Conservation (phyloP, 108 stramenopile genomes). For the Cyclotella sp. region DNA sequence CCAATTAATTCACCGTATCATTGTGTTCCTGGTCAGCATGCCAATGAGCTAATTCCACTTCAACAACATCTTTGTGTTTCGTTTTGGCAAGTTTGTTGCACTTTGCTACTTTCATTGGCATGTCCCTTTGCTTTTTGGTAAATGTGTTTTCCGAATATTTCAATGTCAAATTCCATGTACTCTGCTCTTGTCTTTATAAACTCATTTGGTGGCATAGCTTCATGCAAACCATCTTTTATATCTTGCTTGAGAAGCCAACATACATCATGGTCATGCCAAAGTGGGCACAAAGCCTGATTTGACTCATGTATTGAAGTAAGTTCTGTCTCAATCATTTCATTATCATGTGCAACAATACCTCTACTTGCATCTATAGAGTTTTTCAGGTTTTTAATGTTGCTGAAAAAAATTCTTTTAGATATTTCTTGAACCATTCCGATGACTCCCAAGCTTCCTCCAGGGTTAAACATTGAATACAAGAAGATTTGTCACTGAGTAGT, state of each 20-base stretch:
- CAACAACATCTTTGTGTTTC: neutral
- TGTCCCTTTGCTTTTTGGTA: no score
- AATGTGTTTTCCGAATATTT: neutral
- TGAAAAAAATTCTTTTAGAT: no score
- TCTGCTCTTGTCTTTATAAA: no score
- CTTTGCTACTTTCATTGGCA: no score
- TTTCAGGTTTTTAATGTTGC: no score
- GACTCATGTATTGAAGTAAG: neutral
- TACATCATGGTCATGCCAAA: neutral
- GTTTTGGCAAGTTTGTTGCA: neutral
- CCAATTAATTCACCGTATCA: neutral
- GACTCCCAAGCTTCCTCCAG: no score
- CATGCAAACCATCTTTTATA: neutral
- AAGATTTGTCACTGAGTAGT: no score
- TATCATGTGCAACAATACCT: neutral
- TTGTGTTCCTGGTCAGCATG: slow-evolving; percentile 1
- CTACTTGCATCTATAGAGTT: no score
- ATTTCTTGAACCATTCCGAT: no score
- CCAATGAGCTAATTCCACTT: neutral
- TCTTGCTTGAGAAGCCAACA: neutral
- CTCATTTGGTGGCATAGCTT: neutral
- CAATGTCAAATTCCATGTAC: no score
- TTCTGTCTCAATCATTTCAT: neutral
- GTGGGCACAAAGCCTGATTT: neutral
- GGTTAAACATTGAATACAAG: no score